phyloP scores from a whole-genome alignment of 2,329 filamentous ascomycete genomes.

The Decorospora gaudefroyi region DNA sequence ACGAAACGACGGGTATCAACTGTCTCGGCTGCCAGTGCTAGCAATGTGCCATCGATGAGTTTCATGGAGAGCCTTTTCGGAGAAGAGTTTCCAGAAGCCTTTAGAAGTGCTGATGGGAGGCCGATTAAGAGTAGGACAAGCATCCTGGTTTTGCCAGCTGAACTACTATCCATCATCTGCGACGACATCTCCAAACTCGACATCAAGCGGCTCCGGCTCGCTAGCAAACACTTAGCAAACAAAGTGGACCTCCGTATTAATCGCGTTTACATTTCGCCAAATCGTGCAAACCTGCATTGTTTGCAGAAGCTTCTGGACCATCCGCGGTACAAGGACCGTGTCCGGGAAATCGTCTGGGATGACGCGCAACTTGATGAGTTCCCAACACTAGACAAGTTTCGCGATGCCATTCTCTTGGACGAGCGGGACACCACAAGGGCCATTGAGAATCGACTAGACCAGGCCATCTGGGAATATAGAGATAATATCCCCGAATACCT shows the following conservation, averaged over 20 bases:
- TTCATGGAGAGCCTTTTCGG: conserved; percentile 34
- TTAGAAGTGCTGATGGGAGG: conserved; percentile 11
- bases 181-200: conserved; percentile 23
- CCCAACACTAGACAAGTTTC: conserved; percentile 18
- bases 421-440: conserved; percentile 11
- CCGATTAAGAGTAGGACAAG: conserved; percentile 22
- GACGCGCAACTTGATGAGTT: conserved; percentile 39
- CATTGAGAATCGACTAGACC: conserved; percentile 16
- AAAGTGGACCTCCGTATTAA: conserved; percentile 37
- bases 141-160: conserved; percentile 27
- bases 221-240: conserved; percentile 18
- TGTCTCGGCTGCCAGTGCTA: conserved; percentile 18
- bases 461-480: conserved; percentile 11
- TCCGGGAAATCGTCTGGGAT: conserved; percentile 52
- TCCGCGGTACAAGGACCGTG: conserved; percentile 33
- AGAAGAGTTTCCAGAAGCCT: conserved; percentile 32
- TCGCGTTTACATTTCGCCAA: conserved; percentile 51
- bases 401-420: conserved; percentile 22
- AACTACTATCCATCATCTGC: conserved; percentile 24
- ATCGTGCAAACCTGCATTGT: conserved; percentile 47
- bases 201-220: conserved; percentile 30
- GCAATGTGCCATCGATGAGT: conserved; percentile 30
- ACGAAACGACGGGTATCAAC: conserved; percentile 27
- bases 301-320: conserved; percentile 48
- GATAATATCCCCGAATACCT: conserved; percentile 9